phyloP scores from a whole-genome alignment of 768 basidiomycete species.

The Pleurotus cornucopiae region DNA sequence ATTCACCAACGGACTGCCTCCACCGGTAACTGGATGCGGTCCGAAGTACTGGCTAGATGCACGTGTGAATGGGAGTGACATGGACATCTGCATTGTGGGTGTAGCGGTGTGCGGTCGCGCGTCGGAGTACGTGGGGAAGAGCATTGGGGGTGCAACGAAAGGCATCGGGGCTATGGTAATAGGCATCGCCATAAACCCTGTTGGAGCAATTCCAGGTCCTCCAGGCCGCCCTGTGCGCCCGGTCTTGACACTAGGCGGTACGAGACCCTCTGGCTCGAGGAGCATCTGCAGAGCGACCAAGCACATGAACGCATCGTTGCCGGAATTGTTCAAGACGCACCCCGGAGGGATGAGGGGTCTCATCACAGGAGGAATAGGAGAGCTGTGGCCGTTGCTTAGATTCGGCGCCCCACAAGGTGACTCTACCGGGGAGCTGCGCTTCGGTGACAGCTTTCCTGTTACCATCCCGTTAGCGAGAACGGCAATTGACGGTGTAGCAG shows the following conservation, averaged over 20 bases:
- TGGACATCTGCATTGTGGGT: background rate
- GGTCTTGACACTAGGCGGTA: slow-evolving; percentile 30
- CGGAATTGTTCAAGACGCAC: slow-evolving; percentile 64
- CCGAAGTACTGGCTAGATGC: background rate
- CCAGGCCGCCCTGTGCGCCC: slow-evolving; percentile 13
- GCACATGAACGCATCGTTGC: slow-evolving; percentile 72
- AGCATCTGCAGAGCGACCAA: slow-evolving; percentile 69
- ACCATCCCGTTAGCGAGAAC: background rate
- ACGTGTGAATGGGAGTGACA: background rate
- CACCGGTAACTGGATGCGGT: background rate
- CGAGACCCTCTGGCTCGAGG: slow-evolving; percentile 48
- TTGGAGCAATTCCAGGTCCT: background rate
- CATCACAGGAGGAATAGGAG: slow-evolving; percentile 5
- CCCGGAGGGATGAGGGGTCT: slow-evolving; percentile 27
- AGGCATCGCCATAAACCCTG: background rate
- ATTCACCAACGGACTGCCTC: slow-evolving; percentile 2
- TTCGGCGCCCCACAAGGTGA: slow-evolving; percentile 10
- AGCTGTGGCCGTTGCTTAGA: background rate
- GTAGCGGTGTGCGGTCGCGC: no score
- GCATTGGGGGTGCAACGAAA: background rate
- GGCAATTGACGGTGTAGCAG: slow-evolving; percentile 13
- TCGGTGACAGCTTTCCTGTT: background rate
- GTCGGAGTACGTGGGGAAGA: background rate
- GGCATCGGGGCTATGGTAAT: background rate
- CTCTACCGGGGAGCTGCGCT: slow-evolving; percentile 10